These are phyloP conservation scores for Phytophthora ramorum DNA, from an alignment of 352 stramenopile genomes.

Conservation along the genomic window DNA sequence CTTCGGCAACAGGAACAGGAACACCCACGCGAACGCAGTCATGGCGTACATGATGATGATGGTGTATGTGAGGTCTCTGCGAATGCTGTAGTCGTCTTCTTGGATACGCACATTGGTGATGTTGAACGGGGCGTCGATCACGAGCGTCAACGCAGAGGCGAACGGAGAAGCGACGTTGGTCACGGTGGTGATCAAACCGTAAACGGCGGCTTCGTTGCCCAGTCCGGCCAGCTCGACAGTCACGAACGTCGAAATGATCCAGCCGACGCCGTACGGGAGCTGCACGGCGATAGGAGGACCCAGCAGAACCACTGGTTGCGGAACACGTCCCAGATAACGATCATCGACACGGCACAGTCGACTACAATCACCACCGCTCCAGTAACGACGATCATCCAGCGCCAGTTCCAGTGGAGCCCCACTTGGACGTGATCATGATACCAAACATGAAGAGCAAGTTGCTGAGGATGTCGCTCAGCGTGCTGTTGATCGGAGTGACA, in stretches of 20 bases:
- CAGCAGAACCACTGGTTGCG: slow-evolving; percentile 44
- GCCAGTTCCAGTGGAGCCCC: slow-evolving; percentile 45
- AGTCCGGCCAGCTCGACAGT: slow-evolving; percentile 31
- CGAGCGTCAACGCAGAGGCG: slow-evolving; percentile 29
- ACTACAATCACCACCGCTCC: slow-evolving; percentile 27
- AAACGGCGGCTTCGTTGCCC: slow-evolving; percentile 38
- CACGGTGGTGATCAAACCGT: slow-evolving; percentile 34
- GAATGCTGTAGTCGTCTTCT: slow-evolving; percentile 36
- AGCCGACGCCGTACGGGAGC: slow-evolving; percentile 46
- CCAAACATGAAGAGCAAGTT: slow-evolving; percentile 31
- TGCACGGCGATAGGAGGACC: slow-evolving; percentile 43
- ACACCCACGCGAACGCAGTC: slow-evolving; percentile 36
- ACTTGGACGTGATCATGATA: slow-evolving; percentile 44
- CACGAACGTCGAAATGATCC: slow-evolving; percentile 46
- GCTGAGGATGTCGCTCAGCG: slow-evolving; percentile 30
- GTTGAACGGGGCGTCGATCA: slow-evolving; percentile 40
- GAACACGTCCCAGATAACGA: slow-evolving; percentile 40
- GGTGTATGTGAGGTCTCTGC: slow-evolving; percentile 40
- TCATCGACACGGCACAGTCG: slow-evolving; percentile 21
- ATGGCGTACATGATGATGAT: slow-evolving; percentile 47
- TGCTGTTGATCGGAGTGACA: slow-evolving; percentile 37
- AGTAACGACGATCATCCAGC: slow-evolving; percentile 36
- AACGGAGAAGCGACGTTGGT: slow-evolving; percentile 18
- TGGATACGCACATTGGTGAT: slow-evolving; percentile 40
- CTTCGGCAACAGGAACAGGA: slow-evolving; percentile 37